A percentile compares a stretch with the other conserved stretches of the same genome.
Conservation (phyloP, 139 green algal species). For the Micractinium sp. region DNA sequence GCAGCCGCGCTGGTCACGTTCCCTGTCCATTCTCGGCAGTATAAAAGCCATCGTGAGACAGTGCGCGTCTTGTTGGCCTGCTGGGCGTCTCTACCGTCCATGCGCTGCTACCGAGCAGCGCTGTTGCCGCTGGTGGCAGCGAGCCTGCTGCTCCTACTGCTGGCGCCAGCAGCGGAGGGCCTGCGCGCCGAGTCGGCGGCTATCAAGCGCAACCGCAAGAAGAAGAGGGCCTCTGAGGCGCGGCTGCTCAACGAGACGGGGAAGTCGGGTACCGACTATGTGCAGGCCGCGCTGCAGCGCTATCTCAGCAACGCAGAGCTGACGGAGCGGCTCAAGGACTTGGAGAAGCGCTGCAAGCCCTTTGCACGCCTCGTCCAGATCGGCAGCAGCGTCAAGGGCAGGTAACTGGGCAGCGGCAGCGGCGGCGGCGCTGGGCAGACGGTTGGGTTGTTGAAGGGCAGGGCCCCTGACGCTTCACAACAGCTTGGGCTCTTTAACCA, state of each 20-base stretch:
- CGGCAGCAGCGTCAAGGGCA: conserved; percentile 29
- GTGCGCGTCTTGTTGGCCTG: not conserved
- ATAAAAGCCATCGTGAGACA: no score
- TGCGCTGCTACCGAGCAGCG: not conserved
- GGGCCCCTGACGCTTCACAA: not conserved
- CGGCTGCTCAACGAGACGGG: conserved; percentile 26
- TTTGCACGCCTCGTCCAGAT: conserved; percentile 15
- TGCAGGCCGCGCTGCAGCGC: not conserved
- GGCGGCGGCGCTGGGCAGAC: not conserved
- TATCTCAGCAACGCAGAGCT: conserved; percentile 42
- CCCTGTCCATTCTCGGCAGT: no score
- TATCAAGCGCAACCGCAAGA: conserved; percentile 62
- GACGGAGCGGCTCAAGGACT: conserved; percentile 6
- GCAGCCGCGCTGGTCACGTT: no score
- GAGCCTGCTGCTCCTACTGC: not conserved
- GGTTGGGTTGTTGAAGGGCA: no score
- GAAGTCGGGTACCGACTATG: not conserved
- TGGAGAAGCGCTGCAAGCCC: conserved; percentile 18
- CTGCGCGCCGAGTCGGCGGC: conserved; percentile 7
- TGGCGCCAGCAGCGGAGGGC: not conserved
- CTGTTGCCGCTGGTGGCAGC: not conserved
- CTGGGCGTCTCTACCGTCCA: no score
- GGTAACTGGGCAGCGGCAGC: not conserved
- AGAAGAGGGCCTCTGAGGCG: conserved; percentile 11
- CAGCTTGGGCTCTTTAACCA: not conserved